Percentiles rank a stretch among this genome's conserved stretches.
Conservation (phyloP, 78 protist species). For the Diacronema lutheri region DNA sequence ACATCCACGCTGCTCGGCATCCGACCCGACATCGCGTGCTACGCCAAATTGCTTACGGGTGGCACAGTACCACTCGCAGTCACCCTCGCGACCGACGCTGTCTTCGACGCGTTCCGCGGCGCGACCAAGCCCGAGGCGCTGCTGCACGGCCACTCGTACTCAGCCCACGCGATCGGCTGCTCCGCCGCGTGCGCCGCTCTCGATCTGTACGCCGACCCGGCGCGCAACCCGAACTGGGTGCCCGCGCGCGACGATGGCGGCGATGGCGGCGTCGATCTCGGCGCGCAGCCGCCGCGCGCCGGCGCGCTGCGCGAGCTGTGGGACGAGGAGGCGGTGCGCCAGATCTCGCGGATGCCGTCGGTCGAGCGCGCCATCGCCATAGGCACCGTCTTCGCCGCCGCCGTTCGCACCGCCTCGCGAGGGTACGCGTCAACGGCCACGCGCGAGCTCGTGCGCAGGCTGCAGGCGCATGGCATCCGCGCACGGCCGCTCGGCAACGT, state of each 20-base stretch:
- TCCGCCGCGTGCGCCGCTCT: no score
- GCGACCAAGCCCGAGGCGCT: constrained; percentile 24
- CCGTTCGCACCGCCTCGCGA: neutral
- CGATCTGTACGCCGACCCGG: neutral
- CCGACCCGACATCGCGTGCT: constrained; percentile 35
- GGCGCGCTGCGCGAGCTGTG: neutral
- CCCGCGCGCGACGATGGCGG: no score
- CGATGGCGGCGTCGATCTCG: no score
- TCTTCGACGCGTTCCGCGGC: constrained; percentile 21
- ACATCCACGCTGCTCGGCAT: neutral
- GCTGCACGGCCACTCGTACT: constrained; percentile 53
- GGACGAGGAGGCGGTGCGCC: neutral
- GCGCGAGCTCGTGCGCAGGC: neutral
- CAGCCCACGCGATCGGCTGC: constrained; percentile 42
- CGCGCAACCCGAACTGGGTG: neutral
- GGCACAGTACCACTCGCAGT: constrained; percentile 29
- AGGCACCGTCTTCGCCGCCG: neutral
- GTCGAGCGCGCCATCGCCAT: neutral
- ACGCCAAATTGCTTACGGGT: constrained; percentile 49
- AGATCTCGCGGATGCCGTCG: neutral
- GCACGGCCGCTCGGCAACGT: constrained; percentile 43
- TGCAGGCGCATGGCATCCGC: neutral
- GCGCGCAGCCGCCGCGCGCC: neutral
- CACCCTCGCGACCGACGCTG: constrained; percentile 33
- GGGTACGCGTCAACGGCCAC: neutral